phyloP scores from a whole-genome alignment of 2,329 filamentous ascomycete species.

The Drechslerella stenobrocha region DNA sequence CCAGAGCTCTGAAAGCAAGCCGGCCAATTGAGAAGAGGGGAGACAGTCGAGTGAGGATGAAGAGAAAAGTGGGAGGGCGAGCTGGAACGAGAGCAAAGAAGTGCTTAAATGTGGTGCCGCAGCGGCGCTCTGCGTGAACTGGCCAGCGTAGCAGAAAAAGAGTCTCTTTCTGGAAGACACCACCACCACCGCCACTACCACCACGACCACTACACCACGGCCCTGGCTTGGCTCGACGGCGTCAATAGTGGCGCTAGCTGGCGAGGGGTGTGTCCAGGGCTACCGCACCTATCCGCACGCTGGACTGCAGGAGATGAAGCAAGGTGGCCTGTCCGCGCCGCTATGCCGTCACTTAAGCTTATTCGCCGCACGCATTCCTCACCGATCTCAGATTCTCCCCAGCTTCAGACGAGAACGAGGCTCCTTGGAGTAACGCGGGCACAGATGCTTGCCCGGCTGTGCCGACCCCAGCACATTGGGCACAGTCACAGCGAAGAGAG shows the following conservation, averaged over 20 bases:
- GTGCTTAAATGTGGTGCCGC: slow-evolving; percentile 35
- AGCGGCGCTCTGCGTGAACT: slow-evolving; percentile 13
- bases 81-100: slow-evolving; percentile 53
- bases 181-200: not conserved
- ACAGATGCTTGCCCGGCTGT: too few species aligned
- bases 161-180: slow-evolving; percentile 22
- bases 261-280: not conserved
- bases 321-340: slow-evolving; percentile 34
- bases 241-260: too few species aligned
- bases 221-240: too few species aligned
- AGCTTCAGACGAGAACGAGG: not conserved
- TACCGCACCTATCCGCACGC: not conserved
- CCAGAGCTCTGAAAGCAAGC: slow-evolving; percentile 52
- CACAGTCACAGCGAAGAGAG: too few species aligned
- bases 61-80: slow-evolving; percentile 19
- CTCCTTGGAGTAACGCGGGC: too few species aligned
- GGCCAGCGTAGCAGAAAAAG: slow-evolving; percentile 49
- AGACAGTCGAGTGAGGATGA: slow-evolving; percentile 9
- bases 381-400: not conserved
- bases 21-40: slow-evolving; percentile 43
- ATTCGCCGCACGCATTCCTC: slow-evolving; percentile 22
- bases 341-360: slow-evolving; percentile 38
- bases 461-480: too few species aligned
- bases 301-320: not conserved
- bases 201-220: not conserved